phyloP scores from a whole-genome alignment of 1,139 yeast species.

The Taphrina pruni region DNA sequence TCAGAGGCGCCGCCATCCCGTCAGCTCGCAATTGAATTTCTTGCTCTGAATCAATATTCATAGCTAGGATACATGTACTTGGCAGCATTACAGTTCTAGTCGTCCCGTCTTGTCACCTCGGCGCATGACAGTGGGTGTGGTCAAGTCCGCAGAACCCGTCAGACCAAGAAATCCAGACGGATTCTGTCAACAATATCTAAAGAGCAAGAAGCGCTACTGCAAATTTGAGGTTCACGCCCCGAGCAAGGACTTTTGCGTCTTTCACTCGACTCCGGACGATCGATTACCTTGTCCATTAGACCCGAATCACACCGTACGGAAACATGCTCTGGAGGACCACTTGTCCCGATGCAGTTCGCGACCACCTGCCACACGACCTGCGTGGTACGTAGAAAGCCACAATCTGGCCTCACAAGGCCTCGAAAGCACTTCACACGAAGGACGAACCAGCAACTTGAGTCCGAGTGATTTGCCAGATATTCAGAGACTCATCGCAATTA shows the following conservation, averaged over 20 bases:
- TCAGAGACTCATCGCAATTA: neutral
- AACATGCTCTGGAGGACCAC: neutral
- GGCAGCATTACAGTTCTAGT: too few species aligned
- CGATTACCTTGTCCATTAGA: slow-evolving; percentile 26
- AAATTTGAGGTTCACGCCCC: slow-evolving; percentile 2
- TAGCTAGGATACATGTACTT: too few species aligned
- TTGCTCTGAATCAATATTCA: too few species aligned
- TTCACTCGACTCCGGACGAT: slow-evolving; percentile 3
- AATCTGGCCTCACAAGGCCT: neutral
- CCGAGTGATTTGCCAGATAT: neutral
- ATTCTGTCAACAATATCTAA: neutral
- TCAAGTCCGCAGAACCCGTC: neutral
- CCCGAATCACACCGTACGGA: slow-evolving; percentile 17
- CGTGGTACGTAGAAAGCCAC: slow-evolving; percentile 15
- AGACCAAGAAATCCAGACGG: neutral
- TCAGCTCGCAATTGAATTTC: too few species aligned
- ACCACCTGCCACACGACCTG: neutral
- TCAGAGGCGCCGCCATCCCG: neutral
- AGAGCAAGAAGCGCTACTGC: slow-evolving; percentile 5
- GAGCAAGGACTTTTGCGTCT: slow-evolving; percentile 4
- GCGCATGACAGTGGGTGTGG: neutral
- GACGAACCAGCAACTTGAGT: neutral
- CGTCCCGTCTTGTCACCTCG: too few species aligned
- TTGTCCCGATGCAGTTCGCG: slow-evolving; percentile 13
- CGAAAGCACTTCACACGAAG: neutral